Evolutionary conservation across 768 basidiomycete genomes (phyloP), one percentile per base, ranked within the genome.

Genomic region (Chalciporus chontae): DNA sequence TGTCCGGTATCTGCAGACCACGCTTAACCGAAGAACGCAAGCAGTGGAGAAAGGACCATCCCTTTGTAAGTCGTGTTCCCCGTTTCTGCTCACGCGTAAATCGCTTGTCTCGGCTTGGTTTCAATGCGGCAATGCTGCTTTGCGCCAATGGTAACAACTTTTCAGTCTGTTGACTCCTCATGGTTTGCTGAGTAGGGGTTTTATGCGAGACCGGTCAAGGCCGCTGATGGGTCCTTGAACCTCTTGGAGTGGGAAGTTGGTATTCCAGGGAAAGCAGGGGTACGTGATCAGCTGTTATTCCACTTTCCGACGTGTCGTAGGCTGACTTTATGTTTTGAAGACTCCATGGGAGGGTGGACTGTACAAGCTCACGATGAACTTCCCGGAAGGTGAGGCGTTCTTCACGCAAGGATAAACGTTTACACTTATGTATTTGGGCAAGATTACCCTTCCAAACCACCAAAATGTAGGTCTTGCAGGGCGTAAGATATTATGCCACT

Each of bases 201-300:
- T 75, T 98, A 87, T 64, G 96, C 96, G 36, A 90, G 91, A 66
- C 96, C 96, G 19, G 75, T 80, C 40, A 99, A 99, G 71, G 79
- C 84, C 17, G 65, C 83, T 19, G 96, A 99, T 71, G 93, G 95
- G 15, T 87, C 93, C 3, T 85, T 97, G 84, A 94, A 98, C 69
- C 76, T 99, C 42, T 83, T 98, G 82, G 85, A 92, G 67, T 99
- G 96, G 96, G 96, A 98, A 67, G 94, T 96, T 2, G 96, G 96
- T 19, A 98, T 99, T 59, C 96, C 96, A 15, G 96, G 96, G 24
- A 98, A 96, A 72, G 55, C 77, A 43, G 77, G 77, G 52, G 96
- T 96, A 70, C 71, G 90, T 79, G 11, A 27, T 29, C n/a, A 29
- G 29, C 47, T 45, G 29, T 42, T 43, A 42, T 36, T 47, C 47